A percentile compares a stretch with the other conserved stretches of the same genome.
phyloP scores from a whole-genome alignment of 306 rosid genomes.

The Cicer pinnatifidum region DNA sequence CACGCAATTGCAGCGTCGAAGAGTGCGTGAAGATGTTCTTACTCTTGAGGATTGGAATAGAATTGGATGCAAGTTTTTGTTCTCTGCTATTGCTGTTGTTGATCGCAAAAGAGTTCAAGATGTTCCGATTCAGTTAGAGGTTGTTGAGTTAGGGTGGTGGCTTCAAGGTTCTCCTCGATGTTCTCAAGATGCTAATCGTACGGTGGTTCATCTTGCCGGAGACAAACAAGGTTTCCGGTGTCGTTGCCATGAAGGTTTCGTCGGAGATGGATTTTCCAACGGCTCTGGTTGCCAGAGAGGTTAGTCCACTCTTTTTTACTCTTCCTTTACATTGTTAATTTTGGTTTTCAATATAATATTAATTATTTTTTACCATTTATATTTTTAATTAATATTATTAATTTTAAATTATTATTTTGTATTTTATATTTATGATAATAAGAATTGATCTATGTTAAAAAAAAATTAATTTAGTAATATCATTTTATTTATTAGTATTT shows the following conservation, averaged over 20 bases:
- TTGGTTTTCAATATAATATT: too few species aligned
- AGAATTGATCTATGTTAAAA: too few species aligned
- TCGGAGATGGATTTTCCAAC: conserved; percentile 63
- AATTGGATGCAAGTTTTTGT: conserved; percentile 50
- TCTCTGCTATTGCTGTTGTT: conserved; percentile 58
- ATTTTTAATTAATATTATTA: too few species aligned
- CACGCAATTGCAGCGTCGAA: neutral
- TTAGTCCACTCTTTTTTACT: conserved; percentile 47
- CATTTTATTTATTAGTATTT: too few species aligned
- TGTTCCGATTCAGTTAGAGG: conserved; percentile 54
- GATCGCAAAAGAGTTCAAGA: conserved; percentile 23
- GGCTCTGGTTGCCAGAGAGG: conserved; percentile 74
- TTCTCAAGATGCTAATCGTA: conserved; percentile 27
- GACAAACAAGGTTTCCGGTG: conserved; percentile 57
- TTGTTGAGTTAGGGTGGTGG: conserved; percentile 87
- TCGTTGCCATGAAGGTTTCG: conserved; percentile 56
- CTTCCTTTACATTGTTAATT: too few species aligned
- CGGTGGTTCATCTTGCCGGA: neutral
- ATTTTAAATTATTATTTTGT: too few species aligned
- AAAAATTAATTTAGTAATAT: too few species aligned
- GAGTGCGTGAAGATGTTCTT: neutral
- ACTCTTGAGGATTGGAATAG: accelerated
- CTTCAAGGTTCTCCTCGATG: conserved; percentile 46
- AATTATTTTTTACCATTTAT: too few species aligned
- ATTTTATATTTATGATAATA: too few species aligned